Evolutionary conservation across 164 flowering plant genomes (phyloP), one percentile per base, ranked within the genome.

Genomic region (Macadamia integrifolia): DNA sequence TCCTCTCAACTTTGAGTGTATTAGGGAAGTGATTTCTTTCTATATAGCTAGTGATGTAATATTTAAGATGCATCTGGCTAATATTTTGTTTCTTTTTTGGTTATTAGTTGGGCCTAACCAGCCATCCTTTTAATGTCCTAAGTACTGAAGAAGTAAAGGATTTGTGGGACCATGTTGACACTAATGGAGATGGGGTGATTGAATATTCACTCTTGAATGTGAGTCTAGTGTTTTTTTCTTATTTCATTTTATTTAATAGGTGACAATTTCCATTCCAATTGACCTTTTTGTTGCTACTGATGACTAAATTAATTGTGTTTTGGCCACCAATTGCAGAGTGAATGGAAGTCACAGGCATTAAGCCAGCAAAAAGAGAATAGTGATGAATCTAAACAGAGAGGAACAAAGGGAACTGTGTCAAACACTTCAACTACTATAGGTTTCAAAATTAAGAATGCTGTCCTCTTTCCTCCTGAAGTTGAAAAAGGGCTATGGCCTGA

Each of bases 401-500:
- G 74, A 79, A 72, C 85, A 88, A 73, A 74, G 40, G 40, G 40
- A 35, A 35, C 5, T 5, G 5, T 35, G 40, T 35, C 40, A 35
- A 35, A 35, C 40, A 35, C 3, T 35, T 35, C 40, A 2, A 35
- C 40, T 35, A 35, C 88, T 2, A 74, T 85, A 15, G 98, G 97
- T 42, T 90, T 92, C 64, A 88, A 86, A 60, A 92, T 94, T 66
- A 84, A 89, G 80, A 88, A 90, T 74, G 99, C 98, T 14, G 97
- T 84, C 62, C 81, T 94, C 23, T 94, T 89, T 77, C 99, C 99
- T 53, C 78, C 90, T 44, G 97, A 94, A 81, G 98, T 82, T 11
- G 97, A 92, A 81, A 86, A 86, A 74, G 99, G 98, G 75, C 80
- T 66, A 77, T 94, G 99, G 98, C 99, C 99, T 0, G 97, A 92